Percentiles rank a stretch among this genome's conserved stretches.
These are phyloP conservation scores for Picochlorum sp. DNA, from an alignment of 139 green algal species.

Conservation along the genomic window DNA sequence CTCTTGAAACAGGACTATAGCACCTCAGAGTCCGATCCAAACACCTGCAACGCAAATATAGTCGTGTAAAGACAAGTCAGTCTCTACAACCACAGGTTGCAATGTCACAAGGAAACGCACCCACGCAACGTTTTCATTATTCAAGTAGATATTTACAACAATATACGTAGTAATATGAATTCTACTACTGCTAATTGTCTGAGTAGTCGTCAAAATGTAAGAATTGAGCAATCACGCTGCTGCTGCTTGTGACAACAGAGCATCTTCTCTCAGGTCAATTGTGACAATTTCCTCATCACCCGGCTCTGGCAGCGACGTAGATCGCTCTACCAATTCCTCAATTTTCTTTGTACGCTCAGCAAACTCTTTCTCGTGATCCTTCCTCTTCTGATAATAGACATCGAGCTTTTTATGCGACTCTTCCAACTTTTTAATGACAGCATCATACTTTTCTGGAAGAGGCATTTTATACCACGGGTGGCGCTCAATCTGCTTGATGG, in stretches of 20 bases:
- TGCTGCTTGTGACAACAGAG: neutral
- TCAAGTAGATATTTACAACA: no score
- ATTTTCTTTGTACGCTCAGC: conserved; percentile 19
- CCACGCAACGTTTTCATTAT: no score
- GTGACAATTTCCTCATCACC: neutral
- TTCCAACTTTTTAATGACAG: conserved; percentile 12
- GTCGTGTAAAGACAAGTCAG: no score
- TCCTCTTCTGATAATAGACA: conserved; percentile 4
- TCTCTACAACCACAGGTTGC: no score
- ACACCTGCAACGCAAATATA: no score
- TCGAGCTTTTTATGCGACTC: conserved; percentile 11
- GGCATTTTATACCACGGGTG: conserved; percentile 55
- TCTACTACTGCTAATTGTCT: no score
- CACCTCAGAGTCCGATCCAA: no score
- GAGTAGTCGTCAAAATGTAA: no score
- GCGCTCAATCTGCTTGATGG: conserved; percentile 48
- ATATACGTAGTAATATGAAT: no score
- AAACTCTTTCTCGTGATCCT: conserved; percentile 18
- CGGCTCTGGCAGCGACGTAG: conserved; percentile 8
- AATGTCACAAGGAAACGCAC: no score
- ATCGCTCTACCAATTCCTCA: conserved; percentile 28
- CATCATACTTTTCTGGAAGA: conserved; percentile 18
- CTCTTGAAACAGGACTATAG: no score
- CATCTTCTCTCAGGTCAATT: neutral
- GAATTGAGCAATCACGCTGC: neutral